These are phyloP conservation scores for Debaryomyces robertsiae DNA, from an alignment of 1,139 yeast genomes.

Conservation along the genomic window DNA sequence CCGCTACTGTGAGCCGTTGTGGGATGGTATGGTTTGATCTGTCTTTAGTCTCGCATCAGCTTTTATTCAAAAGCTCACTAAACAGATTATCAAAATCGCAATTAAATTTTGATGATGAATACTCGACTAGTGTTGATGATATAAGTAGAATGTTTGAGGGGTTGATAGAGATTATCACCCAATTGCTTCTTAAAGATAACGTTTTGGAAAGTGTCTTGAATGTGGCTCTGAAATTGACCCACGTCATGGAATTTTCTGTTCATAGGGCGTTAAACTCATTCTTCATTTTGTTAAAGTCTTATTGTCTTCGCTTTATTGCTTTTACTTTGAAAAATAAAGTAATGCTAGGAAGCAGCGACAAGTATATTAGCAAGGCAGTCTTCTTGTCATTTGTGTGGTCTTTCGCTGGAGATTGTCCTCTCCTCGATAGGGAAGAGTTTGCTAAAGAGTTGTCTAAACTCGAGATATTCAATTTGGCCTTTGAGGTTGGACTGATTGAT, in stretches of 20 bases:
- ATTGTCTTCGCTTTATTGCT: constrained; percentile 22
- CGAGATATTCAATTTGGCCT: constrained; percentile 19
- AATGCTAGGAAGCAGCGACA: constrained; percentile 24
- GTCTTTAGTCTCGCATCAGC: constrained; percentile 24
- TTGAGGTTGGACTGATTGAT: constrained; percentile 13
- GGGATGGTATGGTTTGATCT: constrained; percentile 79
- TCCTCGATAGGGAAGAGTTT: constrained; percentile 43
- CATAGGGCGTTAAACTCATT: constrained; percentile 45
- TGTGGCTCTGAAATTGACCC: constrained; percentile 32
- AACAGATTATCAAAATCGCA: constrained; percentile 22
- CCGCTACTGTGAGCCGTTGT: constrained; percentile 92
- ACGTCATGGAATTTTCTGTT: constrained; percentile 55
- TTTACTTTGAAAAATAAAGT: constrained; percentile 16
- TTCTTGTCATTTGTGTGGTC: constrained; percentile 64
- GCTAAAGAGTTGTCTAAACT: constrained; percentile 29
- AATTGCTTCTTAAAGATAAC: constrained; percentile 10
- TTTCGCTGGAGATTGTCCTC: constrained; percentile 61
- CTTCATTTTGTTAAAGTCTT: constrained; percentile 29
- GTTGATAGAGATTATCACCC: not conserved
- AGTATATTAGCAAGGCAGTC: constrained; percentile 40
- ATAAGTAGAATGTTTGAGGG: constrained; percentile 1
- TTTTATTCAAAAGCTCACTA: constrained; percentile 24
- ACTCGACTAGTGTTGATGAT: constrained; percentile 11
- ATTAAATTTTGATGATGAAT: constrained; percentile 17
- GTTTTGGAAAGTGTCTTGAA: constrained; percentile 12